These are phyloP conservation scores for Talaromyces sp. DNA, from an alignment of 2,329 filamentous ascomycete species.

Conservation along the genomic window DNA sequence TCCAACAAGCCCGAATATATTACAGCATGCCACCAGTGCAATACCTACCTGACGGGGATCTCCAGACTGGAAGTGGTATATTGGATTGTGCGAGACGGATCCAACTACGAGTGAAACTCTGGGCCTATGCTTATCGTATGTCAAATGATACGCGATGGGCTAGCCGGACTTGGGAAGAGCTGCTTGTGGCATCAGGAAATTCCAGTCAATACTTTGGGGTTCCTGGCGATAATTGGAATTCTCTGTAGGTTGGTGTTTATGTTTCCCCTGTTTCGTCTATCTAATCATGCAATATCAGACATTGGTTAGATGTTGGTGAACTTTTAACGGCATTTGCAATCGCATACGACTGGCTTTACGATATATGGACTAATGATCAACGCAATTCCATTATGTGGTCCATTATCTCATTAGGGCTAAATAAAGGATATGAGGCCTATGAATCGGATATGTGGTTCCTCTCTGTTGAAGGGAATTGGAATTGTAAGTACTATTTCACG, in stretches of 20 bases:
- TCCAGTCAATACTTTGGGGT: neutral
- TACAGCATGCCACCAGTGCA: neutral
- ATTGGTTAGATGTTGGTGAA: conserved; percentile 2
- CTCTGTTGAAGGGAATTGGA: conserved; percentile 1
- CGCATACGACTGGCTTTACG: conserved; percentile 3
- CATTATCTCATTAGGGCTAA: neutral
- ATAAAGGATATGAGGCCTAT: neutral
- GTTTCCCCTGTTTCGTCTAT: neutral
- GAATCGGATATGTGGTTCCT: neutral
- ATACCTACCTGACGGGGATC: neutral
- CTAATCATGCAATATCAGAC: neutral
- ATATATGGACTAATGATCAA: conserved; percentile 1
- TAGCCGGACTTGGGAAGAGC: neutral
- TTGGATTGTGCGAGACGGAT: neutral
- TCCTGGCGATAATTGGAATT: neutral
- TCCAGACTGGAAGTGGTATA: neutral
- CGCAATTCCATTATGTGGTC: conserved; percentile 1
- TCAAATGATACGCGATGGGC: neutral
- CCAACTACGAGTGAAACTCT: neutral
- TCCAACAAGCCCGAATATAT: neutral
- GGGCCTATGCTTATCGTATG: neutral
- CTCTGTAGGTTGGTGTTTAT: neutral
- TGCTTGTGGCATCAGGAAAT: neutral
- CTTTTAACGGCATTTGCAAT: neutral
- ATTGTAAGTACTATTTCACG: neutral